Evolutionary conservation across 345 rosid species (phyloP).

Genomic region (Gossypium ekmanianum): DNA sequence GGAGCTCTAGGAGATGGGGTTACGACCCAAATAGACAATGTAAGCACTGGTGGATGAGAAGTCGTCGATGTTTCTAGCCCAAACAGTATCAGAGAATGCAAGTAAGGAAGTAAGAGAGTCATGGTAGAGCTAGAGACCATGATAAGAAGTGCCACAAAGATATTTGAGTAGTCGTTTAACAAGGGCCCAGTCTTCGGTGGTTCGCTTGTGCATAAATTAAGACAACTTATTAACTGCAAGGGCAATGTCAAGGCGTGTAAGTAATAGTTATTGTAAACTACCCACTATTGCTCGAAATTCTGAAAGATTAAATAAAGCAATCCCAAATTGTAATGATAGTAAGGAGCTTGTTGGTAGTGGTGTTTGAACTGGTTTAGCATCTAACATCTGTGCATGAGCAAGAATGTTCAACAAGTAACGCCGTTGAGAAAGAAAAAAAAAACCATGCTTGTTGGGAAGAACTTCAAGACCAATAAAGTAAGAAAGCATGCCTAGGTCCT

Average conservation of each 20-base stretch:
- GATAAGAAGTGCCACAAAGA: background rate
- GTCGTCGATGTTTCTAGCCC: background rate
- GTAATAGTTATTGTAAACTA: background rate
- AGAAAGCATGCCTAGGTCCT: background rate
- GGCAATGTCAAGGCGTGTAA: background rate
- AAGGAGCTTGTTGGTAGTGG: background rate
- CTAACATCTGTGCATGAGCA: background rate
- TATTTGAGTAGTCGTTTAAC: background rate
- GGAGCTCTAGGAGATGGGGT: background rate
- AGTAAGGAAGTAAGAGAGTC: background rate
- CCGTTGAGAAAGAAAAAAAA: background rate
- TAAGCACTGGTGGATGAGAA: background rate
- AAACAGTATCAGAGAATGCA: background rate
- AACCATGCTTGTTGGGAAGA: background rate
- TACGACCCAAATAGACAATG: background rate
- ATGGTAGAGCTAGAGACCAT: too few relatives aligned
- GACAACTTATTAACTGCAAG: background rate
- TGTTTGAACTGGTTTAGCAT: background rate
- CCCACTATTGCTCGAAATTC: background rate
- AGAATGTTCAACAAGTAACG: background rate
- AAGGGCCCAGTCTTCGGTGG: background rate
- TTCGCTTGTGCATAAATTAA: background rate
- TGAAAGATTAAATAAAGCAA: background rate
- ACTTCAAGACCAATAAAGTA: background rate
- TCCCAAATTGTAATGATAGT: background rate